These are phyloP conservation scores for Lolium perenne DNA, from an alignment of 176 grass and related monocot genomes.

Conservation along the genomic window DNA sequence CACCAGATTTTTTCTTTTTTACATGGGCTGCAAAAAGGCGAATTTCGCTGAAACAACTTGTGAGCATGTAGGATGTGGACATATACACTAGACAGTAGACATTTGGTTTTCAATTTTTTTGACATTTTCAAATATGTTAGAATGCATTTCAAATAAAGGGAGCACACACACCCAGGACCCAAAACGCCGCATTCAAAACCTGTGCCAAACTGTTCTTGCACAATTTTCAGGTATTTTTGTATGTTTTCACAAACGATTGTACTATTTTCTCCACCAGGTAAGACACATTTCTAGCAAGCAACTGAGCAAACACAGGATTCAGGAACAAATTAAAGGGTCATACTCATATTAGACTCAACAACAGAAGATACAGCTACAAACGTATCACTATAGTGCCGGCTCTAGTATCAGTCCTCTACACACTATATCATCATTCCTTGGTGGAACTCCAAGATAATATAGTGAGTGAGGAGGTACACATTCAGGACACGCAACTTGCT, in stretches of 20 bases:
- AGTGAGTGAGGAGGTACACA: constrained; percentile 12
- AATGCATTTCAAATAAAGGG: too few relatives aligned
- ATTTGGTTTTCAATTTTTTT: too few relatives aligned
- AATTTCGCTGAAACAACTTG: too few relatives aligned
- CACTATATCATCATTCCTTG: constrained; percentile 6
- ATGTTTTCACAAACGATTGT: not conserved
- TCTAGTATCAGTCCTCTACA: constrained; percentile 34
- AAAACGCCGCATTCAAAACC: not conserved
- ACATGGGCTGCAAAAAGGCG: too few relatives aligned
- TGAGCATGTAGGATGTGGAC: too few relatives aligned
- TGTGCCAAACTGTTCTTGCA: not conserved
- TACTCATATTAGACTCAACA: constrained; percentile 8
- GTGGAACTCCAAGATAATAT: constrained; percentile 6
- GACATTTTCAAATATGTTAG: too few relatives aligned
- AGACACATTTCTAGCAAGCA: constrained; percentile 8
- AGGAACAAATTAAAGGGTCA: not conserved
- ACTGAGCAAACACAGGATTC: not conserved
- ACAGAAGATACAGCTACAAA: constrained; percentile 11
- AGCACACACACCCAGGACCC: too few relatives aligned
- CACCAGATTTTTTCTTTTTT: too few relatives aligned
- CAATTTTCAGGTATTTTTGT: not conserved
- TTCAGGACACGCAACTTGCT: constrained; percentile 15
- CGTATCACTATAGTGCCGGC: constrained; percentile 19
- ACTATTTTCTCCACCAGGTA: not conserved
- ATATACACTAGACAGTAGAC: too few relatives aligned